These are phyloP conservation scores for Exophiala viscosa DNA, from an alignment of 2,329 filamentous ascomycete species.

Conservation along the genomic window DNA sequence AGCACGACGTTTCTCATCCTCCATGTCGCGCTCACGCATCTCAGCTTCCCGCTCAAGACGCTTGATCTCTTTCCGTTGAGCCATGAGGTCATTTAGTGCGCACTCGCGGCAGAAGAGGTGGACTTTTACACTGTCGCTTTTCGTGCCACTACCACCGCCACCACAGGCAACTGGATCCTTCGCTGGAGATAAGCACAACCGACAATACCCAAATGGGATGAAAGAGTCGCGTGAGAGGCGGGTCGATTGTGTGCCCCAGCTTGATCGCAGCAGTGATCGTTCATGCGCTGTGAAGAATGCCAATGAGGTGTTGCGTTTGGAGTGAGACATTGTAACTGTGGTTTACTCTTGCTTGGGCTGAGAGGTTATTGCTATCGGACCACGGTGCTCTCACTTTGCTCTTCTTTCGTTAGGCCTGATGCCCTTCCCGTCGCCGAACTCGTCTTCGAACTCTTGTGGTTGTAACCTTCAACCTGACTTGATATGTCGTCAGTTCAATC, in stretches of 20 bases:
- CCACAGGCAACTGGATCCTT: slow-evolving; percentile 76
- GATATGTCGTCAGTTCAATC: too few species aligned
- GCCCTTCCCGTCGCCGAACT: too few species aligned
- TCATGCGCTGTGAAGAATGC: slow-evolving; percentile 94
- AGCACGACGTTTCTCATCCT: slow-evolving; percentile 56
- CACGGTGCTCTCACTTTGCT: neutral
- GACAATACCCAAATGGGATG: slow-evolving; percentile 83
- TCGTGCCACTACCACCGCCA: slow-evolving; percentile 55
- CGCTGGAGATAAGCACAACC: slow-evolving; percentile 77
- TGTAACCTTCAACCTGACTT: too few species aligned
- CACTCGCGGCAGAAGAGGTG: slow-evolving; percentile 96
- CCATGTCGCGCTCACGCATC: slow-evolving; percentile 58
- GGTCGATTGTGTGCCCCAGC: slow-evolving; percentile 79
- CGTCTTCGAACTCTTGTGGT: too few species aligned
- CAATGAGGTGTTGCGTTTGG: slow-evolving; percentile 84
- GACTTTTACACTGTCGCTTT: slow-evolving; percentile 65
- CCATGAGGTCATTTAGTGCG: slow-evolving; percentile 82
- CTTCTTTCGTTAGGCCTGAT: too few species aligned
- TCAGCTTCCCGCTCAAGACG: slow-evolving; percentile 66
- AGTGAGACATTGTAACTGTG: slow-evolving; percentile 39
- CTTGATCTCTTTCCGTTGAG: slow-evolving; percentile 88
- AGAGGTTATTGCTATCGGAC: neutral
- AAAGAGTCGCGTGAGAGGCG: slow-evolving; percentile 87
- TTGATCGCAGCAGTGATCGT: slow-evolving; percentile 72
- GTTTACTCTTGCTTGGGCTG: neutral